phyloP scores from a whole-genome alignment of 2,329 filamentous ascomycete genomes.

The Beauveria rudraprayagi region DNA sequence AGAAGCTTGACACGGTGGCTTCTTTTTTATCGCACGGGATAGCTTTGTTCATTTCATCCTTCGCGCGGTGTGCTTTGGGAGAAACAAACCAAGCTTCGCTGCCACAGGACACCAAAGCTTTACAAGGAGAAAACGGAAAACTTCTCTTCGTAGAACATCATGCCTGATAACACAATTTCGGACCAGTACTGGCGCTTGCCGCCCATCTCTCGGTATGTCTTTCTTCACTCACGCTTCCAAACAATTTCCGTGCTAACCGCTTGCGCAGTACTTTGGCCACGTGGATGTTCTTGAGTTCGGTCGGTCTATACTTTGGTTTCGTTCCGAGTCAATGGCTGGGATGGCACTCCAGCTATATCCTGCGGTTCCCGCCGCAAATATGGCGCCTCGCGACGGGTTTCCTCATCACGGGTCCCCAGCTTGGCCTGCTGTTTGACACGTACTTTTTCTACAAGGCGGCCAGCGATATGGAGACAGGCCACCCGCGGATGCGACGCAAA shows the following conservation, averaged over 20 bases:
- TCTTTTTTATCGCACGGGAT: not conserved
- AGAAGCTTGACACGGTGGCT: constrained; percentile 11
- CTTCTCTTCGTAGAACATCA: constrained; percentile 11
- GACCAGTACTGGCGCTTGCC: constrained; percentile 33
- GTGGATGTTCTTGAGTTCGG: constrained; percentile 38
- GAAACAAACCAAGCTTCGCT: not conserved
- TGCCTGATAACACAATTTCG: constrained; percentile 15
- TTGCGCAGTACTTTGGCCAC: constrained; percentile 9
- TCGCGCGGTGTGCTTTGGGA: constrained; percentile 9
- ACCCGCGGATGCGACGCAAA: constrained; percentile 62
- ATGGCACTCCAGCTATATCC: constrained; percentile 44
- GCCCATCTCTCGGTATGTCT: constrained; percentile 33
- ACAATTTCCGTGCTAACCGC: constrained; percentile 10
- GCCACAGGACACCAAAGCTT: not conserved
- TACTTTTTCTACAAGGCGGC: constrained; percentile 72
- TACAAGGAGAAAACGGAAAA: constrained; percentile 5
- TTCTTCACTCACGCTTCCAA: not conserved
- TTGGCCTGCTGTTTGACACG: constrained; percentile 60
- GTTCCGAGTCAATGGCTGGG: constrained; percentile 42
- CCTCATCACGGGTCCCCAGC: constrained; percentile 29
- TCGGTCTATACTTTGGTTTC: constrained; percentile 48
- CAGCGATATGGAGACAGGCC: constrained; percentile 63
- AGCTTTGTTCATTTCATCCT: constrained; percentile 12
- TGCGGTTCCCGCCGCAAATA: constrained; percentile 39
- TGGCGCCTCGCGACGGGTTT: constrained; percentile 36